Percentiles rank a stretch among this genome's conserved stretches.
phyloP scores from a whole-genome alignment of 2,329 filamentous ascomycete genomes.

The Chrysoporthe cubensis region DNA sequence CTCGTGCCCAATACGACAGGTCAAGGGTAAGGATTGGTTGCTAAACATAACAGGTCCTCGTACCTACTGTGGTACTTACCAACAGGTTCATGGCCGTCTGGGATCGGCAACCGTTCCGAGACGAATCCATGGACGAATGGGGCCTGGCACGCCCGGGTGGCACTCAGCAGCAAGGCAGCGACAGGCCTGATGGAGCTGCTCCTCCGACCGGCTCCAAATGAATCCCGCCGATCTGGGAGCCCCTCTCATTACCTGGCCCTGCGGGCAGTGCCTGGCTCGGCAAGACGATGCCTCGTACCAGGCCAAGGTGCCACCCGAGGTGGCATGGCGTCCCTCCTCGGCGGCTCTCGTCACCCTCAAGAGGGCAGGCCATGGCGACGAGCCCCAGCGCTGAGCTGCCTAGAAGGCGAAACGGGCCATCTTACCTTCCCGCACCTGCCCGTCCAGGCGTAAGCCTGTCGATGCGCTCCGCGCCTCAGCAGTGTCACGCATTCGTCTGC shows the following conservation, averaged over 20 bases:
- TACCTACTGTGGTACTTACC: neutral
- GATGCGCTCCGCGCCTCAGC: slow-evolving; percentile 1
- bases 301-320: slow-evolving; percentile 14
- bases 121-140: neutral
- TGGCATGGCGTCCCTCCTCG: slow-evolving; percentile 15
- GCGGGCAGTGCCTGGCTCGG: neutral
- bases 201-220: slow-evolving; percentile 17
- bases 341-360: slow-evolving; percentile 4
- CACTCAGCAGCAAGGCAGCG: slow-evolving; percentile 1
- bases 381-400: slow-evolving; percentile 18
- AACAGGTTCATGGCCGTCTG: neutral
- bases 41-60: neutral
- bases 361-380: slow-evolving; percentile 14
- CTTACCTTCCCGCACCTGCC: slow-evolving; percentile 16
- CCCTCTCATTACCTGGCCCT: neutral
- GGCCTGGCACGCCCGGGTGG: neutral
- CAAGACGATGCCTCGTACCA: slow-evolving; percentile 1
- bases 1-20: neutral
- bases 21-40: neutral
- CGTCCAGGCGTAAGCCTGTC: slow-evolving; percentile 3
- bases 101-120: slow-evolving; percentile 6
- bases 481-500: slow-evolving; percentile 1
- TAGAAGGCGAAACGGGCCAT: slow-evolving; percentile 16
- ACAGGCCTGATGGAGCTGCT: slow-evolving; percentile 23
- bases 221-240: neutral